phyloP scores from a whole-genome alignment of 805 yeast species.

The Starmerella apicola region DNA sequence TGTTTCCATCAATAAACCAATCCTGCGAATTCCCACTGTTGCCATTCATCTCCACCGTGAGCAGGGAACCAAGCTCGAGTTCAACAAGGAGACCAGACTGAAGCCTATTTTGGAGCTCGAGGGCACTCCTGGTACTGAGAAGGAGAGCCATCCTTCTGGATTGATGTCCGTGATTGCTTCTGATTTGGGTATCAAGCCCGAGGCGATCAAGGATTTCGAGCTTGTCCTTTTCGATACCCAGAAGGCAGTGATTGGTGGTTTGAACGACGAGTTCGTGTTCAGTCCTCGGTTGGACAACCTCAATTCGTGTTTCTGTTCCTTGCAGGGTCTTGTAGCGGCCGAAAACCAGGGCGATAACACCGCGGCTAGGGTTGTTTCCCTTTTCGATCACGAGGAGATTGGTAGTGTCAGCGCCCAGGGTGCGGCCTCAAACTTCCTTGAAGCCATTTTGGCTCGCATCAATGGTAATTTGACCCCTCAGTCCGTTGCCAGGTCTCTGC shows the following conservation, averaged over 20 bases:
- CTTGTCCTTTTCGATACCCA: constrained; percentile 76
- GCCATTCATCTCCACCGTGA: constrained; percentile 84
- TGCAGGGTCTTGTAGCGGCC: constrained; percentile 53
- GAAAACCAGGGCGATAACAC: constrained; percentile 21
- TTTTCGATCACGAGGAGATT: constrained; percentile 93
- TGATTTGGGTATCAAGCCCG: constrained; percentile 41
- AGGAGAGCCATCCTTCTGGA: constrained; percentile 54
- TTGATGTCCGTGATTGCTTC: constrained; percentile 56
- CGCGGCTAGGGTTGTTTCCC: constrained; percentile 48
- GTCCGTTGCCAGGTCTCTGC: constrained; percentile 50
- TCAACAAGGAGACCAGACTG: constrained; percentile 77
- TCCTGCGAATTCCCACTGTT: constrained; percentile 82
- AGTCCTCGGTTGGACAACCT: constrained; percentile 86
- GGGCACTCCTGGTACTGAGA: constrained; percentile 36
- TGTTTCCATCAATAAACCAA: constrained; percentile 69
- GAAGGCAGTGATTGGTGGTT: constrained; percentile 71
- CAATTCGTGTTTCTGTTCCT: constrained; percentile 73
- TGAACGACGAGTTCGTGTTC: constrained; percentile 80
- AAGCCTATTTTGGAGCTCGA: constrained; percentile 70
- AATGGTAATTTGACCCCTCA: constrained; percentile 32
- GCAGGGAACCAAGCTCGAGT: constrained; percentile 59
- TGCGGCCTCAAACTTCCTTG: constrained; percentile 84
- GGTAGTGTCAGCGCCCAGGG: constrained; percentile 95
- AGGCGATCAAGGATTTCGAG: constrained; percentile 78
- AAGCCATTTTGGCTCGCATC: constrained; percentile 61